Base-by-base conservation (phyloP, 2,329 filamentous ascomycete species). In the Ophiocordyceps camponoti-floridani region DNA sequence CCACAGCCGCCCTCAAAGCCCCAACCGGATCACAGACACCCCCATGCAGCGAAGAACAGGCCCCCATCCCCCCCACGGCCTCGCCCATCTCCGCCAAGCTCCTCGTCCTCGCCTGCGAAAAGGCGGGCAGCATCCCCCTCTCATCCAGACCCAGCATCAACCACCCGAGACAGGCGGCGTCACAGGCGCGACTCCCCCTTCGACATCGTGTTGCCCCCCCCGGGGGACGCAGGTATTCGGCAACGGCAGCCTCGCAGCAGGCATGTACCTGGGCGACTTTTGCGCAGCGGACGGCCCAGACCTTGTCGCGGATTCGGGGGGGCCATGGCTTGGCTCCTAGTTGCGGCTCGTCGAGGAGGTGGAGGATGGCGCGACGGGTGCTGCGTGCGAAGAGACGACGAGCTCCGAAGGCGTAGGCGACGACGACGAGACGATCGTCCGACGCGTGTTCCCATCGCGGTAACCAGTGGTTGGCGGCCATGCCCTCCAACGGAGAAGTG, bases 81-180 rank as follows among this genome's bases (percentile, higher is more conserved):
- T 66, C 60, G 41, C 72, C 55, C 10, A 72, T 53, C 45, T 70
- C 63, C 2, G 63, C 63, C 18, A 74, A 51, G 43, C 67, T 72
- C 13, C 60, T 56, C 1, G 52, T 49, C 9, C 59, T 53, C 28
- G 55, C 52, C 6, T 44, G 27, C 13, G 51, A 55, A 7, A 71
- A 56, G 5, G 58, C 61, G 3, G 61, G 56, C 2, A 72, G 51
- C 1, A 73, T 54, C 40, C 62, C 61, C 44, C 72, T 56, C 49
- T 73, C 67, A 43, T 66, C 66, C 44, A 66, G 68, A 0, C 66
- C 56, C n/a, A 72, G 58, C 64, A 74, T 69, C 31, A 72, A 51
- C 69, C 69, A 75, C 3, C 71, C 71, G 0, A 75, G 58, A 44
- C 70, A 73, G 0, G 64, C 63, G 0, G 70, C 68, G 48, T 75